These are phyloP conservation scores for Macadamia tetraphylla DNA, from an alignment of 164 flowering plant species.

Conservation along the genomic window DNA sequence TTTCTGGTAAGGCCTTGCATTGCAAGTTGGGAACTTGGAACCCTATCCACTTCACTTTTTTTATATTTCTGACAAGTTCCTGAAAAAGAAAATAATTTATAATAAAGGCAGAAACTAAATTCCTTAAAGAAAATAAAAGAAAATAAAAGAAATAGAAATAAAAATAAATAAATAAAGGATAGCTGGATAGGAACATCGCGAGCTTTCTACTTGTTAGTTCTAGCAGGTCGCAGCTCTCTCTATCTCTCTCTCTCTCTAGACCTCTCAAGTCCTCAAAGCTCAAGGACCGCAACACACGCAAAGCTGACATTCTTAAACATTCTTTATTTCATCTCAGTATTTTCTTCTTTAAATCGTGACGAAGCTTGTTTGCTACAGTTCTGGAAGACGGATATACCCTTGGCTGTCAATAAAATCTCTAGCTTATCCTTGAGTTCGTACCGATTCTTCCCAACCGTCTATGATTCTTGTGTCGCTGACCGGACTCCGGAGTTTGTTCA, in stretches of 20 bases:
- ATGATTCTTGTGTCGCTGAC: conserved; percentile 28
- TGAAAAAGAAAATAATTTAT: too few relatives aligned
- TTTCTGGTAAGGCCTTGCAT: too few relatives aligned
- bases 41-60: conserved; percentile 26
- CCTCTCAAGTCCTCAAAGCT: too few relatives aligned
- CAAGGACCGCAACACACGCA: not conserved
- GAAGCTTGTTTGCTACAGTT: conserved; percentile 7
- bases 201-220: too few relatives aligned
- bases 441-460: conserved; percentile 38
- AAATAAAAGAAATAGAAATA: too few relatives aligned
- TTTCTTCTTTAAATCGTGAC: not conserved
- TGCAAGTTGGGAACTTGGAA: not conserved
- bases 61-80: not conserved
- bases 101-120: too few relatives aligned
- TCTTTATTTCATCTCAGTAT: not conserved
- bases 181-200: too few relatives aligned
- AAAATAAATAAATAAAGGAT: too few relatives aligned
- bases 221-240: not conserved
- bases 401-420: not conserved
- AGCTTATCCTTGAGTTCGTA: not conserved
- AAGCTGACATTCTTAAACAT: conserved; percentile 13
- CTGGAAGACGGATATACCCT: conserved; percentile 28
- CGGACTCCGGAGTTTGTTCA: conserved; percentile 5
- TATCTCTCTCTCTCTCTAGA: not conserved
- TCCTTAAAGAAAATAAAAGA: too few relatives aligned